These are phyloP conservation scores for Albophoma yamanashiensis DNA, from an alignment of 2,329 filamentous ascomycete genomes.

Conservation along the genomic window DNA sequence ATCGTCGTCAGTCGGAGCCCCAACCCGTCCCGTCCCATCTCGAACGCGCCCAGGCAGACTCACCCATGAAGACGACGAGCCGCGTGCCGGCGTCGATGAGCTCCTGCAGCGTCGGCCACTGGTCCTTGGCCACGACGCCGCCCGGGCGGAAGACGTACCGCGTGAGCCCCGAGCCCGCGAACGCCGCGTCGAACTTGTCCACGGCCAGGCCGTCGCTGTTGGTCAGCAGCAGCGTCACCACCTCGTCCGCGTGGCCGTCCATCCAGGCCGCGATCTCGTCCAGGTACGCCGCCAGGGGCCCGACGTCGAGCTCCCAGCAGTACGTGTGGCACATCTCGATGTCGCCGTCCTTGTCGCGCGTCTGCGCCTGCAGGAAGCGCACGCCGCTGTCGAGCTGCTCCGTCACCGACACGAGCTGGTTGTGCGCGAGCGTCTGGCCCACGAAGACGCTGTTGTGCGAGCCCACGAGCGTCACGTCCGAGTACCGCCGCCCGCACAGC, in stretches of 20 bases:
- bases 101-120: constrained; percentile 60
- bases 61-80: constrained; percentile 62
- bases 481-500: constrained; percentile 47
- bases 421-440: constrained; percentile 40
- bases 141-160: constrained; percentile 45
- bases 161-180: constrained; percentile 43
- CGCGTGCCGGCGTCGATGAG: constrained; percentile 53
- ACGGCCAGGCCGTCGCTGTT: constrained; percentile 50
- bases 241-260: constrained; percentile 45
- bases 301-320: constrained; percentile 49
- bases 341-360: constrained; percentile 38
- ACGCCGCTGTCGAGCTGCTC: constrained; percentile 51
- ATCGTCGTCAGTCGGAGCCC: not conserved
- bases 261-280: constrained; percentile 48
- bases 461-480: constrained; percentile 49
- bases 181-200: constrained; percentile 41
- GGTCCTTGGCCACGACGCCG: constrained; percentile 26
- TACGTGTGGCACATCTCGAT: constrained; percentile 56
- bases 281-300: constrained; percentile 45
- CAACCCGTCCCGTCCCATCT: not conserved
- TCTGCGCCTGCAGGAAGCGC: constrained; percentile 54
- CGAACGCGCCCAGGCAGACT: constrained; percentile 3
- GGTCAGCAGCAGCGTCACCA: constrained; percentile 52
- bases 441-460: constrained; percentile 58
- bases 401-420: constrained; percentile 49